Evolutionary conservation across 169 alveolate genomes (phyloP).

Genomic region (Plasmodium billcollinsi): DNA sequence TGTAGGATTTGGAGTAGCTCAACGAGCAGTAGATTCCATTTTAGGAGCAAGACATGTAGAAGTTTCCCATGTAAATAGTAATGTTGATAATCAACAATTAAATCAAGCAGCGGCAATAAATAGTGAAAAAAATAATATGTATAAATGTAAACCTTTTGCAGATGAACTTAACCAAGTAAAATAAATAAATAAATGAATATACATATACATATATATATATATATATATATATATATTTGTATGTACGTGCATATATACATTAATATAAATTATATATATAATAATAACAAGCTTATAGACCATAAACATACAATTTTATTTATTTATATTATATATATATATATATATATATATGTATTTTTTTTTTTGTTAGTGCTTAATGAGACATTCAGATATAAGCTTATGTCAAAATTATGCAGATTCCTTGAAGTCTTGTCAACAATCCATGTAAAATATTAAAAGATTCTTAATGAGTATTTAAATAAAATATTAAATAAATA

Average conservation of each 20-base stretch:
- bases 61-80: slow-evolving; percentile 61
- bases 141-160: slow-evolving; percentile 38
- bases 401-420: slow-evolving; percentile 76
- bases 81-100: slow-evolving; percentile 10
- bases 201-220: neutral
- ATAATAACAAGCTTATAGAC: too few relatives aligned
- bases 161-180: slow-evolving; percentile 74
- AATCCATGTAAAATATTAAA: slow-evolving; percentile 34
- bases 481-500: neutral
- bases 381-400: slow-evolving; percentile 72
- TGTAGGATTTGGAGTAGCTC: slow-evolving; percentile 79
- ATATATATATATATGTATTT: neutral
- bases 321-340: neutral
- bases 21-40: slow-evolving; percentile 76
- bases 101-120: slow-evolving; percentile 56
- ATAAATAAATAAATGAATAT: neutral
- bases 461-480: neutral
- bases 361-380: slow-evolving; percentile 31
- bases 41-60: slow-evolving; percentile 77
- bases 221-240: neutral
- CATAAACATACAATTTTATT: neutral
- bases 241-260: slow-evolving; percentile 19
- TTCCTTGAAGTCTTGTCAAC: slow-evolving; percentile 74
- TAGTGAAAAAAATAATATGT: slow-evolving; percentile 36
- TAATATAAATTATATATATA: too few relatives aligned